Base-by-base conservation (phyloP, 2,329 filamentous ascomycete genomes). In the Ramichloridium luteum region DNA sequence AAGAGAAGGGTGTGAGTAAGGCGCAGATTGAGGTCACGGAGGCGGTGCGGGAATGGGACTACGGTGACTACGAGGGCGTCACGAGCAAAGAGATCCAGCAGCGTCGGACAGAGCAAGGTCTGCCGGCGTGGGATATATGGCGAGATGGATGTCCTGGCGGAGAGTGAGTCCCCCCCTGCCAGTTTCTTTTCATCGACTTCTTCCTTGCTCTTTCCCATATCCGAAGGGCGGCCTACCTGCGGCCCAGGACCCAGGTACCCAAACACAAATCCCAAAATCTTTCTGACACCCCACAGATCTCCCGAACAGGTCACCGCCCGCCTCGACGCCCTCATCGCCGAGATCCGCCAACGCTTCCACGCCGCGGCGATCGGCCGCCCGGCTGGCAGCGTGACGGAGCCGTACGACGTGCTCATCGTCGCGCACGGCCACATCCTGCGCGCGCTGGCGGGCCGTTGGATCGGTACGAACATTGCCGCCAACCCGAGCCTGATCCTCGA, bases 391-490 rank as follows among this genome's bases (percentile, higher is more conserved):
- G 48, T 50, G 4, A 31, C 31, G 3, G 40, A 50, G 32, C 71
- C 61, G 15, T 61, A 71, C 11, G 81, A 88, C 55, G 73, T 88
- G 12, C 56, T 88, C 14, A 66, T 93, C 29, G 83, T 94, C 4
- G 86, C 83, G 13, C 86, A 94, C 53, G 86, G 86, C 0, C 86
- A 93, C 59, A 88, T 93, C 35, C 61, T 94, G 32, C 68, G 86
- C 11, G 82, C 83, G 0, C 84, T 94, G 54, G 85, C 86, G 5
- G 82, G 88, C 65, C 69, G 85, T 17, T 94, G 86, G 86, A 70
- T 77, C 0, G 73, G 74, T 0, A 80, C 80, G 60, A 65, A 72
- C 9, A 62, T 94, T 36, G 70, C 73, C 33, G 77, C 84, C 30
- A 84, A 80, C 5, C 80, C 83, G 23, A 72, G 76, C 4, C 74